Percentiles rank a stretch among this genome's conserved stretches.
phyloP scores from a whole-genome alignment of 2,329 filamentous ascomycete species.

The Calonectria crousiana region DNA sequence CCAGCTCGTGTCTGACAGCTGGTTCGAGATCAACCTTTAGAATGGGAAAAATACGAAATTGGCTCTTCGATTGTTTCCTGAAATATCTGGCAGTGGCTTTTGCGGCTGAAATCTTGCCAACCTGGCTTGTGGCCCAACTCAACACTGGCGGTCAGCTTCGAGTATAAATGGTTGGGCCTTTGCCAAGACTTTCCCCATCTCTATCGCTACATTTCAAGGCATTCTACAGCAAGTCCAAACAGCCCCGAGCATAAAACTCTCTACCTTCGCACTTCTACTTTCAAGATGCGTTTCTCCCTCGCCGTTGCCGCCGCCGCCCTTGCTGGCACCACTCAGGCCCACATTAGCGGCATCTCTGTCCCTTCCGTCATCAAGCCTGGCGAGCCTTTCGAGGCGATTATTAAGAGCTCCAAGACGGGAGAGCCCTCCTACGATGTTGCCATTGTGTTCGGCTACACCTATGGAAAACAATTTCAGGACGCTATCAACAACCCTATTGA shows the following conservation, averaged over 20 bases:
- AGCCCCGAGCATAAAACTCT: not conserved
- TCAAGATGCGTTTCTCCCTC: slow-evolving; percentile 39
- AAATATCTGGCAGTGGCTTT: slow-evolving; percentile 12
- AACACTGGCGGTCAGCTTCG: not conserved
- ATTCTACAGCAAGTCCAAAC: not conserved
- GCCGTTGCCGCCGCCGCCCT: slow-evolving; percentile 36
- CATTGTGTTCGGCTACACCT: slow-evolving; percentile 55
- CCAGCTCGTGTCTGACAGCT: not conserved
- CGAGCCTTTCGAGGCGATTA: slow-evolving; percentile 50
- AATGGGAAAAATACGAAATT: slow-evolving; percentile 10
- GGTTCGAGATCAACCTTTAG: not conserved
- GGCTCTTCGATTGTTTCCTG: not conserved
- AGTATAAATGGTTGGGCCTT: not conserved
- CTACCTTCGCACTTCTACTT: not conserved
- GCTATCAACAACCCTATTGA: slow-evolving; percentile 34
- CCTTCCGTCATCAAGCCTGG: slow-evolving; percentile 56
- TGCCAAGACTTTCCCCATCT: not conserved
- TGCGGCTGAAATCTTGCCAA: not conserved
- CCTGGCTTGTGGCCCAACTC: not conserved
- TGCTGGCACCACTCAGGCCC: slow-evolving; percentile 47
- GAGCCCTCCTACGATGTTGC: slow-evolving; percentile 58
- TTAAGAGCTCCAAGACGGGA: slow-evolving; percentile 57
- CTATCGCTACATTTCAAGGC: not conserved
- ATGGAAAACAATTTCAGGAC: slow-evolving; percentile 37
- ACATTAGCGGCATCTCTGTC: slow-evolving; percentile 57